Percentiles rank a stretch among this genome's conserved stretches.
These are phyloP conservation scores for Emmonsiellopsis sp. DNA, from an alignment of 2,329 filamentous ascomycete species.

Conservation along the genomic window DNA sequence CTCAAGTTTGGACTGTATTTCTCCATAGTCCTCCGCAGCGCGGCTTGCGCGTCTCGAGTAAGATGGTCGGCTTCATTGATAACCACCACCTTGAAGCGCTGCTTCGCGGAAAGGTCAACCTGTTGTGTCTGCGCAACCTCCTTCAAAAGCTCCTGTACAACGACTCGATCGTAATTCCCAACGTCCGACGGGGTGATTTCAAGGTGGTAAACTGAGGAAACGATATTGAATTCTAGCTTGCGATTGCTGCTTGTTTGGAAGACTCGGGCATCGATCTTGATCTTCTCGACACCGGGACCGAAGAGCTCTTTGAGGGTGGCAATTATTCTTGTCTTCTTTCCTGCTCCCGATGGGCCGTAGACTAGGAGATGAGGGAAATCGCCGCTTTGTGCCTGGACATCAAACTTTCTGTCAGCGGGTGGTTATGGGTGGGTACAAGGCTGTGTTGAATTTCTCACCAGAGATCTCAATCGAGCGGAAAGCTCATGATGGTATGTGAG, in stretches of 20 bases:
- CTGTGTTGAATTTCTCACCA: slow-evolving; percentile 49
- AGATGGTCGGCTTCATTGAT: slow-evolving; percentile 98
- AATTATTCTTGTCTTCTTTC: slow-evolving; percentile 95
- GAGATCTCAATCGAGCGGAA: slow-evolving; percentile 73
- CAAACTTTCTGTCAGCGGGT: slow-evolving; percentile 9
- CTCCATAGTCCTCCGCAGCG: slow-evolving; percentile 92
- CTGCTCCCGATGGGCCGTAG: slow-evolving; percentile 91
- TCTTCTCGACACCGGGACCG: slow-evolving; percentile 96
- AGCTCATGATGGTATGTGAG: slow-evolving; percentile 85
- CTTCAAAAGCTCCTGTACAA: slow-evolving; percentile 90
- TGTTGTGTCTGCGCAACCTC: slow-evolving; percentile 98
- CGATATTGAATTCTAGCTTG: slow-evolving; percentile 99
- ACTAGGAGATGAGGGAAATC: slow-evolving; percentile 97
- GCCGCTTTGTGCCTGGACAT: slow-evolving; percentile 73
- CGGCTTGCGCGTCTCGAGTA: slow-evolving; percentile 88
- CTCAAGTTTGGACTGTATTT: slow-evolving; percentile 96
- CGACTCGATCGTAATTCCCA: slow-evolving; percentile 90
- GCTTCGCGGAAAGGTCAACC: slow-evolving; percentile 83
- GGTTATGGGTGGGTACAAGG: not conserved
- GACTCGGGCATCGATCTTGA: slow-evolving; percentile 95
- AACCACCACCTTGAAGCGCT: slow-evolving; percentile 96
- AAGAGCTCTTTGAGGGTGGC: slow-evolving; percentile 93
- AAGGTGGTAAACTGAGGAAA: slow-evolving; percentile 92
- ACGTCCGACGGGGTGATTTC: slow-evolving; percentile 98
- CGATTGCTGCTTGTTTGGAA: slow-evolving; percentile 94